Evolutionary conservation across 805 yeast species (phyloP), one percentile per base, ranked within the genome.

Genomic region (Kodamaea sagamina): DNA sequence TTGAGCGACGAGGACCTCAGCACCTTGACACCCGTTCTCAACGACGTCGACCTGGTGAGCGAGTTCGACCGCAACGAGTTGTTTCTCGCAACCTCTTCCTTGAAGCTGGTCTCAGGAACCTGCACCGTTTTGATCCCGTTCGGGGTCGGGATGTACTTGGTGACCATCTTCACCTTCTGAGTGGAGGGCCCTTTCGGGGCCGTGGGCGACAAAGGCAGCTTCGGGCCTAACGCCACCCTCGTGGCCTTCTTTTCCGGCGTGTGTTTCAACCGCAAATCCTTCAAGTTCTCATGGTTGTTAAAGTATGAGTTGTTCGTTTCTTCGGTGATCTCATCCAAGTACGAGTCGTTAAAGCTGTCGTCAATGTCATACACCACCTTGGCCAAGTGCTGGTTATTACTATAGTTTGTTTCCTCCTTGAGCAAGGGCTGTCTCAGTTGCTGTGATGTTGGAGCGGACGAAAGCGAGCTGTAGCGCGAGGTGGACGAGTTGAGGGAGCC

Each of bases 111-210:
- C 44, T 67, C 74, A 0, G 89, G 86, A 3, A 85, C 89, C 51
- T 85, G 90, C 4, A 85, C 68, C 7, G 83, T 72, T 39, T 82
- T 76, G 43, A 85, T 70, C 10, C 93, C 93, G 52, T 78, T 73
- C 3, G 86, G 81, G 1, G 89, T 82, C 2, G 93, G 92, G 36
- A 85, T 73, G 63, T 84, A 85, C 49, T 79, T 82, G 50, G 81
- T 83, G 7, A 84, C 75, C 65, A 77, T 82, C 42, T 67, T 75
- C 10, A 55, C 32, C 26, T 34, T 42, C 19, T 19, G 39, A 9
- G 27, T 25, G 8, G 27, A 6, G 6, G 38, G 18, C 6, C 11
- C 19, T 12, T 13, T 22, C 31, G 16, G 32, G 15, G 44, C 41
- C 11, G 31, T 22, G 11, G 43, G 29, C 10, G 43, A 40, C 8